Evolutionary conservation across 352 stramenopile species (phyloP).

Genomic region (Blastocystis sp.): DNA sequence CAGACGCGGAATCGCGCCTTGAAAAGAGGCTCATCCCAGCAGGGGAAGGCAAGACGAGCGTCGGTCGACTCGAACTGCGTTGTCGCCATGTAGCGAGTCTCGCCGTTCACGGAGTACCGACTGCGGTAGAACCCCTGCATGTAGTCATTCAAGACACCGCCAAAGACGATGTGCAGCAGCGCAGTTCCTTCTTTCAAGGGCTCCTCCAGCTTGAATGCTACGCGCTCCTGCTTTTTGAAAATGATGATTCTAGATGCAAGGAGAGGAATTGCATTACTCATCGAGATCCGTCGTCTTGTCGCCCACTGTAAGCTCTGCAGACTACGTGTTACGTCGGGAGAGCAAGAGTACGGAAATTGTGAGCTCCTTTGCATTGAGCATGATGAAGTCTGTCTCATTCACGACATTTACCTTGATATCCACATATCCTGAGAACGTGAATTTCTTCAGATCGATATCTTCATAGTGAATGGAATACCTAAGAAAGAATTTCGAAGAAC

Average conservation of each 20-base stretch:
- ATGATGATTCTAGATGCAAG: conserved; percentile 69
- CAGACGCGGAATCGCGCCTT: conserved; percentile 89
- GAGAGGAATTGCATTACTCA: conserved; percentile 66
- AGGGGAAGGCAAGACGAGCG: conserved; percentile 86
- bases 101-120: conserved; percentile 79
- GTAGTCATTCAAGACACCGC: conserved; percentile 77
- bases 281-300: conserved; percentile 65
- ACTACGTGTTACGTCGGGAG: conserved; percentile 17
- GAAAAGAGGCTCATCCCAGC: conserved; percentile 90
- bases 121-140: conserved; percentile 90
- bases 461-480: conserved; percentile 73
- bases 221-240: conserved; percentile 68
- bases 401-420: conserved; percentile 68
- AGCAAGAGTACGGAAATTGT: conserved; percentile 65
- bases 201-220: conserved; percentile 57
- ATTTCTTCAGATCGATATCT: conserved; percentile 73
- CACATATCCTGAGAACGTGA: conserved; percentile 72
- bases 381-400: conserved; percentile 73
- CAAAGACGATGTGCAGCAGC: conserved; percentile 69
- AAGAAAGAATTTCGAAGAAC: not conserved
- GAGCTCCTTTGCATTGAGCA: conserved; percentile 86
- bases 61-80: conserved; percentile 83
- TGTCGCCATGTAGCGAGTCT: conserved; percentile 83
- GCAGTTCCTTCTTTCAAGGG: conserved; percentile 66
- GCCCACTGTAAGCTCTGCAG: not conserved